Evolutionary conservation across 345 rosid species (phyloP).

Genomic region (Arabidopsis arenosa): DNA sequence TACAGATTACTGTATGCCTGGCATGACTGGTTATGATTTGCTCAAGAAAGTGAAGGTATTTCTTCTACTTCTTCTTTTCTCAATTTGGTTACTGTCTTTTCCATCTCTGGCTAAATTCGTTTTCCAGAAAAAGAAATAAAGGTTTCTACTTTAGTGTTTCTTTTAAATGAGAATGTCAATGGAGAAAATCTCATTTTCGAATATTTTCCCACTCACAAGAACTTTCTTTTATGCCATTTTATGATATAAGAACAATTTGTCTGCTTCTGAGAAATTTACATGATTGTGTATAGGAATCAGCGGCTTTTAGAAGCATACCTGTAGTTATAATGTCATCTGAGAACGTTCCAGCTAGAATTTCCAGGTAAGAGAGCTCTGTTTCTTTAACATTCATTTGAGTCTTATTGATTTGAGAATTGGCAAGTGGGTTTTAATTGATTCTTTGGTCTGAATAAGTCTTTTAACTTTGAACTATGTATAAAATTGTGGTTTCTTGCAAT

Average conservation of each 20-base stretch:
- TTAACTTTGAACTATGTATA: background rate
- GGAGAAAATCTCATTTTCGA: conserved; percentile 27
- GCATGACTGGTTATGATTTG: conserved; percentile 96
- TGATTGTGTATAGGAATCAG: conserved; percentile 59
- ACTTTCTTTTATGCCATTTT: conserved; percentile 10
- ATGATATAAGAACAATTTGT: background rate
- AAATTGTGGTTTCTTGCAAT: background rate
- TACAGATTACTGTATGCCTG: conserved; percentile 98
- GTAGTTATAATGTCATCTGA: conserved; percentile 97
- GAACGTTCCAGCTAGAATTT: conserved; percentile 82
- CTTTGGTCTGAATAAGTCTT: background rate
- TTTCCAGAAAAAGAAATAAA: conserved; percentile 39
- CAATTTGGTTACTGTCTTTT: conserved; percentile 37
- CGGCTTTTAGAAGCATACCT: conserved; percentile 71
- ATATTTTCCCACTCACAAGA: conserved; percentile 33
- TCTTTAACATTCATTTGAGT: background rate
- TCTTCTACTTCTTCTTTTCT: background rate
- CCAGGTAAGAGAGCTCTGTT: conserved; percentile 48
- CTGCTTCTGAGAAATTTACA: conserved; percentile 21
- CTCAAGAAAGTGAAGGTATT: conserved; percentile 79
- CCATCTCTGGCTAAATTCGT: conserved; percentile 33
- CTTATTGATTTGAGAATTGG: background rate
- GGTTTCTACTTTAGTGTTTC: background rate
- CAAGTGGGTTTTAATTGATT: conserved; percentile 17
- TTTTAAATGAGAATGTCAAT: conserved; percentile 31